phyloP scores from a whole-genome alignment of 2,329 filamentous ascomycete species.

The Botryotinia narcissicola region DNA sequence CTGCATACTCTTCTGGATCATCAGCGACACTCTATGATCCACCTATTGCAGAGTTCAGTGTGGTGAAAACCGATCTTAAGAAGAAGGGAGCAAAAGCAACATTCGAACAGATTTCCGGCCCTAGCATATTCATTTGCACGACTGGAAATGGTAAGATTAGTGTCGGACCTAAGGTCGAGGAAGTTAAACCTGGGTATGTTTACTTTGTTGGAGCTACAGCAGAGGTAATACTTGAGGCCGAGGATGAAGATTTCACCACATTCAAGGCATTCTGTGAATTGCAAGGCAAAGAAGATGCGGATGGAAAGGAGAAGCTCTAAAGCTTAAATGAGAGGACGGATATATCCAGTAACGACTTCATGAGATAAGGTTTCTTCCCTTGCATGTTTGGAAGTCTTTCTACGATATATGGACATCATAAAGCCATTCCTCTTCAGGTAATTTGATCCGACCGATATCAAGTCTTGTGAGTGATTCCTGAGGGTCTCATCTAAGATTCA shows the following conservation, averaged over 20 bases:
- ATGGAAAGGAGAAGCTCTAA: constrained; percentile 33
- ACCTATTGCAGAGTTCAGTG: constrained; percentile 93
- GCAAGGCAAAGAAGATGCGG: constrained; percentile 43
- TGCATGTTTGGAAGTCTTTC: background rate
- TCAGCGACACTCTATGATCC: constrained; percentile 80
- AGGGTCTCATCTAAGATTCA: background rate
- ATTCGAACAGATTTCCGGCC: constrained; percentile 82
- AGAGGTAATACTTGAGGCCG: constrained; percentile 73
- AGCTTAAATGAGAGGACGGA: background rate
- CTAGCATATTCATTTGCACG: constrained; percentile 91
- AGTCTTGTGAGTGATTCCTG: background rate
- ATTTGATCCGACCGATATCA: background rate
- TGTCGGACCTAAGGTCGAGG: constrained; percentile 77
- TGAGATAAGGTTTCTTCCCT: background rate
- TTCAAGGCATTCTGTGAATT: constrained; percentile 96
- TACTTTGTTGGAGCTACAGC: constrained; percentile 88
- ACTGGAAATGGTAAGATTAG: constrained; percentile 77
- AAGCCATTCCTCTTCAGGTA: background rate
- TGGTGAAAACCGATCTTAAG: constrained; percentile 76
- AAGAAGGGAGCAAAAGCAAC: constrained; percentile 74
- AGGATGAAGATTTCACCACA: constrained; percentile 72
- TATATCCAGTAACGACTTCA: constrained; percentile 9
- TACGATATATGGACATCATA: background rate
- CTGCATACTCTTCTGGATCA: constrained; percentile 75
- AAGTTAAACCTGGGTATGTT: constrained; percentile 70